Evolutionary conservation across 2,329 filamentous ascomycete species (phyloP), one percentile per base, ranked within the genome.

Genomic region (Massarina eburnea): DNA sequence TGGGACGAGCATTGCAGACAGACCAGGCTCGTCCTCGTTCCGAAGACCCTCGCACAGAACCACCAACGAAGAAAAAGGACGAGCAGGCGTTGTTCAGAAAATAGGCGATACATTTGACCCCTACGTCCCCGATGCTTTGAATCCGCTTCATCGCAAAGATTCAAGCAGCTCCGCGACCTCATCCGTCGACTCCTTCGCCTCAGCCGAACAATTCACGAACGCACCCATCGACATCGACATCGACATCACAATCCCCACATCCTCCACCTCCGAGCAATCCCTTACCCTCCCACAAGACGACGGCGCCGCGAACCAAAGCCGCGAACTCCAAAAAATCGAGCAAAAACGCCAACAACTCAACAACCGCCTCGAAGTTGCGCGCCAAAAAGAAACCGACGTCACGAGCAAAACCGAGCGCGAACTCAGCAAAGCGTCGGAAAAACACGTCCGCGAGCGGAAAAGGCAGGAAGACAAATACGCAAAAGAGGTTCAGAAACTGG

Each of bases 291-390:
- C 30, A 9, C 32, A 39, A 2, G 29, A 12, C 12, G 55, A 55
- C 6, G 52, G 55, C 14, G 51, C 41, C 20, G 50, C 43, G 4
- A 66, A 81, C 49, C 83, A 87, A 21, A 83, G 58, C 14, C 55
- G 57, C n/a, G 83, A 88, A 55, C 76, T 90, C 3, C 73, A 75
- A 47, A 86, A 84, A 59, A 76, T 88, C 8, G 75, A 82, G 37
- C 76, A 82, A 14, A 80, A 80, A 45, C 80, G 80, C 8, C 45
- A 50, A 1, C 56, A 84, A 57, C 73, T 88, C 0, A 80, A 87
- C 32, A 80, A 83, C 17, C 85, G 84, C 57, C 72, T 85, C 7
- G 74, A 73, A n/a, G 78, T 79, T 54, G 75, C 79, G 41, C 76
- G 77, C 17, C 73, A 80, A 49, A 80, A 76, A 35, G 79, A 80